phyloP scores from a whole-genome alignment of 805 yeast genomes.

The Millerago galiae region DNA sequence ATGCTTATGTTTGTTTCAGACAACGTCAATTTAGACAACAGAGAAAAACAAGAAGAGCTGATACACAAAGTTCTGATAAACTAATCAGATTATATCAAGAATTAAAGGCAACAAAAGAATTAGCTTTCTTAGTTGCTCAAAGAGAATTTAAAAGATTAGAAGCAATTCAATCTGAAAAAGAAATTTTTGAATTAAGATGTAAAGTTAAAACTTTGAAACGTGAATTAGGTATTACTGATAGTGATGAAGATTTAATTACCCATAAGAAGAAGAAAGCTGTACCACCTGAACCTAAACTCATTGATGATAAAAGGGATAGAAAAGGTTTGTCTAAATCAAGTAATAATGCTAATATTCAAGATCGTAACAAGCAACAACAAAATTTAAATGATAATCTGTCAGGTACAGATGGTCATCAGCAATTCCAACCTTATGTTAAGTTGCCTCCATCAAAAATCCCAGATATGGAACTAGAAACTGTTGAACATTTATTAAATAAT shows the following conservation, averaged over 20 bases:
- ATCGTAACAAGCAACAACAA: slow-evolving; percentile 7
- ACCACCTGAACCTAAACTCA: slow-evolving; percentile 12
- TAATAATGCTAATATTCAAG: slow-evolving; percentile 15
- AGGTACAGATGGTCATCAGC: slow-evolving; percentile 22
- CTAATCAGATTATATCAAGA: slow-evolving; percentile 69
- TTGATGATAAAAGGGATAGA: slow-evolving; percentile 12
- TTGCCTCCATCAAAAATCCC: slow-evolving; percentile 89
- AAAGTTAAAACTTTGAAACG: slow-evolving; percentile 71
- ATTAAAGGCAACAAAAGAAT: slow-evolving; percentile 64
- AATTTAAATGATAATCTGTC: slow-evolving; percentile 12
- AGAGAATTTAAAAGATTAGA: slow-evolving; percentile 65
- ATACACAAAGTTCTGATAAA: slow-evolving; percentile 81
- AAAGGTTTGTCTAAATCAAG: slow-evolving; percentile 15
- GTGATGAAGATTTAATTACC: slow-evolving; percentile 74
- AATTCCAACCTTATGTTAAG: slow-evolving; percentile 72
- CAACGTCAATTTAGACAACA: slow-evolving; percentile 93
- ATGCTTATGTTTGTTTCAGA: slow-evolving; percentile 93
- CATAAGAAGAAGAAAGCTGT: slow-evolving; percentile 59
- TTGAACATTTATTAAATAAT: slow-evolving; percentile 63
- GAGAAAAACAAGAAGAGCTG: slow-evolving; percentile 93
- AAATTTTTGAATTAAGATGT: slow-evolving; percentile 67
- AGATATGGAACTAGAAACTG: slow-evolving; percentile 82
- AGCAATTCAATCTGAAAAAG: slow-evolving; percentile 52
- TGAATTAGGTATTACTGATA: slow-evolving; percentile 68
- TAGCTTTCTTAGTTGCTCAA: slow-evolving; percentile 63